These are phyloP conservation scores for Saposhnikovia divaricata DNA, from an alignment of 129 eudicot genomes.

Conservation along the genomic window DNA sequence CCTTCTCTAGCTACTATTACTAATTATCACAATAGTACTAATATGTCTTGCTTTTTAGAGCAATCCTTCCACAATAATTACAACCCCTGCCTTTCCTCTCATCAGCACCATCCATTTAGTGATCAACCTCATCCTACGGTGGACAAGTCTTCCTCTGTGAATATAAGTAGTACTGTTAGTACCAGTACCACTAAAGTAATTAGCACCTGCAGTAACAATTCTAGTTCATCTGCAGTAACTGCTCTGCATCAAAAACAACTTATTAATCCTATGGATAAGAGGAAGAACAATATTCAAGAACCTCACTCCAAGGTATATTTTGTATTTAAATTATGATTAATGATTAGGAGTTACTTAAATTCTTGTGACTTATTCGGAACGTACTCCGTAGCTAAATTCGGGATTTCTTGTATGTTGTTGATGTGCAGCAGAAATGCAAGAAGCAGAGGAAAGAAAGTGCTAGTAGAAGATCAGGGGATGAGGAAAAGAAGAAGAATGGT, in stretches of 20 bases:
- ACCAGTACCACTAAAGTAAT: background rate
- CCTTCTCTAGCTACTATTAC: background rate
- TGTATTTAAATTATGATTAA: background rate
- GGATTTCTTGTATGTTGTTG: background rate
- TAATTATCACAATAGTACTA: background rate
- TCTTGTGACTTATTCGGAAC: background rate
- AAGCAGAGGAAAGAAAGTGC: conserved; percentile 35
- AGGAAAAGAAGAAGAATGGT: conserved; percentile 20
- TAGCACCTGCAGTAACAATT: conserved; percentile 20
- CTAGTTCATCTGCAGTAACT: conserved; percentile 12
- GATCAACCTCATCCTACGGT: background rate
- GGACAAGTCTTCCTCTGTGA: background rate
- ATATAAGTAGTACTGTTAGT: background rate
- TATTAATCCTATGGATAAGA: background rate
- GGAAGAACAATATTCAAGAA: background rate
- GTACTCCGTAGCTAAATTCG: too few relatives aligned
- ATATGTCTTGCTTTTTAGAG: conserved; percentile 9
- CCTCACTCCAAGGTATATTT: background rate
- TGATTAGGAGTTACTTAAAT: background rate
- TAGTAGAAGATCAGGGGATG: conserved; percentile 1
- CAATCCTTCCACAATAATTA: conserved; percentile 9
- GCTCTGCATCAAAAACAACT: background rate
- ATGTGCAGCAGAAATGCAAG: conserved; percentile 19
- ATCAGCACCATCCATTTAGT: background rate
- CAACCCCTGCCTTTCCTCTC: conserved; percentile 15